Conservation (phyloP, 1,284 basidiomycete genomes). For the Ustilago tritici region DNA sequence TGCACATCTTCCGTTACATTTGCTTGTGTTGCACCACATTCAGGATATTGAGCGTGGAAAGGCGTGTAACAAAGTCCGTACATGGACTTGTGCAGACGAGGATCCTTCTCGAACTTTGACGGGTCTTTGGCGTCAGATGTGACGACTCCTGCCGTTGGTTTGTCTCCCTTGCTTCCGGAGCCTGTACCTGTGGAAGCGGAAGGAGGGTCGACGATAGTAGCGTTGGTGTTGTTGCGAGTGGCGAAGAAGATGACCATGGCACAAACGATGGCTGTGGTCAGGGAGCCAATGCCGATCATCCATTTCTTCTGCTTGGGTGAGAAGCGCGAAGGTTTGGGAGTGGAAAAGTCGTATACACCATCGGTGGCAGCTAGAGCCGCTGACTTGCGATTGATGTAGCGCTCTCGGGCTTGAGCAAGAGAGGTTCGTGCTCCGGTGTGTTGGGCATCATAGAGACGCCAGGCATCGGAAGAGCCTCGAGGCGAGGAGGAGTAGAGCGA, state of each 20-base stretch:
- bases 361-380: conserved; percentile 24
- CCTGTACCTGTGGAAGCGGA: neutral
- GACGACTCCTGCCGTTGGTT: conserved; percentile 31
- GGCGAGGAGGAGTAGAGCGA: conserved; percentile 15
- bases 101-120: conserved; percentile 77
- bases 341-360: conserved; percentile 21
- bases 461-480: conserved; percentile 32
- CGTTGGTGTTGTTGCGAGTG: conserved; percentile 33
- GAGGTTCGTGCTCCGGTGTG: conserved; percentile 20
- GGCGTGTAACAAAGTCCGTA: conserved; percentile 70
- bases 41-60: conserved; percentile 64
- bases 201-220: conserved; percentile 24
- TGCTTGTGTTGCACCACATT: conserved; percentile 71
- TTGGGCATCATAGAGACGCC: conserved; percentile 33
- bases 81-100: conserved; percentile 76
- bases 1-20: conserved; percentile 72
- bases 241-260: conserved; percentile 52
- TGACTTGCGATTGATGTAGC: conserved; percentile 52
- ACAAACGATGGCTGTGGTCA: conserved; percentile 30
- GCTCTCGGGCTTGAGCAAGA: conserved; percentile 44
- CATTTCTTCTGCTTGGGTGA: conserved; percentile 35
- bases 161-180: neutral
- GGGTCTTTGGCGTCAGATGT: conserved; percentile 74
- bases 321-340: conserved; percentile 30
- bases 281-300: conserved; percentile 21